Conservation (phyloP, 768 basidiomycete genomes). For the Podaxis sp. region DNA sequence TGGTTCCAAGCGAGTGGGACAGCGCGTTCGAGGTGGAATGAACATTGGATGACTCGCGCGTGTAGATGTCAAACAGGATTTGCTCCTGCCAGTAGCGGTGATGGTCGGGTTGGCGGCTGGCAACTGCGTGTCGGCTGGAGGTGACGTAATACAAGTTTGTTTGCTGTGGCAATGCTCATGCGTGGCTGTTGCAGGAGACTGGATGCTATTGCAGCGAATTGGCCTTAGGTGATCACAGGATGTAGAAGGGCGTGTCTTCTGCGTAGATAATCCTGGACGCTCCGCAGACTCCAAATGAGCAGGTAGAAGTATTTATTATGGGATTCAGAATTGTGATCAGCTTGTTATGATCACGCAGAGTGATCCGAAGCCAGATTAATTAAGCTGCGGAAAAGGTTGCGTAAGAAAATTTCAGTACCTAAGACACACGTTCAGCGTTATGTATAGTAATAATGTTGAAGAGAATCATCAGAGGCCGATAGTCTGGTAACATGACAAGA, state of each 20-base stretch:
- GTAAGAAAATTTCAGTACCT: neutral
- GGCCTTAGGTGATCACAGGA: neutral
- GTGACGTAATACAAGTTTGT: neutral
- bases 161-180: neutral
- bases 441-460: neutral
- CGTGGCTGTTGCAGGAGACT: neutral
- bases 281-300: neutral
- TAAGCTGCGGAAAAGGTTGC: conserved; percentile 5
- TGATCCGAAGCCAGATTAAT: conserved; percentile 16
- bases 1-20: neutral
- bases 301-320: neutral
- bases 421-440: neutral
- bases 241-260: neutral
- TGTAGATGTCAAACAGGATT: neutral
- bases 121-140: neutral
- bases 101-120: neutral
- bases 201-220: neutral
- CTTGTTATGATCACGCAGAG: neutral
- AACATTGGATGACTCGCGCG: neutral
- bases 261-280: neutral
- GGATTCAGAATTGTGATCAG: neutral
- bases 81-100: neutral
- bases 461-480: neutral
- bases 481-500: neutral
- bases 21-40: neutral